Conservation (phyloP, 2,329 filamentous ascomycete species). For the Fusarium sp. region DNA sequence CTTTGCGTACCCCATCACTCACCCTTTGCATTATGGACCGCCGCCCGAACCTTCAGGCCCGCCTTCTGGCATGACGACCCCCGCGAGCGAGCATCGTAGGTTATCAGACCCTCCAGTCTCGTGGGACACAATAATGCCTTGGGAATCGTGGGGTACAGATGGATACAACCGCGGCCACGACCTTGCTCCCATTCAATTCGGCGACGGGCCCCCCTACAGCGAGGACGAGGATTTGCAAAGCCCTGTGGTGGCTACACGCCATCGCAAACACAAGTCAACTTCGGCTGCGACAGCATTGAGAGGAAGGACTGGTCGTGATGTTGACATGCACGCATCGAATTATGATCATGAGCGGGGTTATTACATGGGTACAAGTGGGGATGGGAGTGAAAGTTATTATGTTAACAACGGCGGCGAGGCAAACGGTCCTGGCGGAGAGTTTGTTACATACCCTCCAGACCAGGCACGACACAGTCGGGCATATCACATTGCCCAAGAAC, state of each 20-base stretch:
- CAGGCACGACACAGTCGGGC: conserved; percentile 68
- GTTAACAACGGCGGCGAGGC: conserved; percentile 75
- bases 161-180: conserved; percentile 73
- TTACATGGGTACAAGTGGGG: conserved; percentile 72
- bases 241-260: conserved; percentile 84
- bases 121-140: conserved; percentile 76
- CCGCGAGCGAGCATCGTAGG: conserved; percentile 80
- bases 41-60: conserved; percentile 76
- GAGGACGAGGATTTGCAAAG: conserved; percentile 96
- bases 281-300: conserved; percentile 59
- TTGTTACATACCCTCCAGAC: conserved; percentile 79
- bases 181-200: conserved; percentile 84
- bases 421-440: conserved; percentile 81
- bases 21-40: conserved; percentile 95
- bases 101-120: conserved; percentile 83
- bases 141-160: conserved; percentile 66
- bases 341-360: conserved; percentile 73
- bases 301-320: conserved; percentile 60
- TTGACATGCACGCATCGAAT: conserved; percentile 58
- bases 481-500: conserved; percentile 56
- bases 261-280: conserved; percentile 85
- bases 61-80: conserved; percentile 85
- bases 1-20: conserved; percentile 86
- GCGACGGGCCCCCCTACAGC: conserved; percentile 90
- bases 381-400: conserved; percentile 81